Evolutionary conservation across 2,329 filamentous ascomycete species (phyloP), one percentile per base, ranked within the genome.

Genomic region (Claviceps sp.): DNA sequence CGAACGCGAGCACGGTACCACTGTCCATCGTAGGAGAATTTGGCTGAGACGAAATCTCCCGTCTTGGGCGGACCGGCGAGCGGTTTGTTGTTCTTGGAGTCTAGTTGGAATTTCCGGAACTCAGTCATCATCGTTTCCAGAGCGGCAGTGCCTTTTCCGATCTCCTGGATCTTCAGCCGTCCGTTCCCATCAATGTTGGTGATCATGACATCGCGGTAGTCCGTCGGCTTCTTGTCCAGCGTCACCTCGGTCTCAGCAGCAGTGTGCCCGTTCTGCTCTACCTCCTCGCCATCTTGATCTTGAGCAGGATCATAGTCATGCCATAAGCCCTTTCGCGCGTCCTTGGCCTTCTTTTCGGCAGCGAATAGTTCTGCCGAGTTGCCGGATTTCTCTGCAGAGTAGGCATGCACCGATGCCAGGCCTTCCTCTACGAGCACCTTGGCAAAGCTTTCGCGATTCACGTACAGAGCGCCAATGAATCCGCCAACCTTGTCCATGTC

Each of bases 401-500:
- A 97, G 52, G 85, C 82, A 66, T 97, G 91, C 16, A 98, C 91
- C 20, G 85, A 85, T 16, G 93, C 91, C 34, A 96, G 77, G 55
- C 93, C 93, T 69, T 98, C 93, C 68, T 97, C 93, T 1, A 98
- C 82, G 1, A 98, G 78, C 2, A 88, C 68, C 74, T 95, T 96
- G 62, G 90, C 88, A 64, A 98, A 95, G 72, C 87, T 97, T 70
- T 97, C 91, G 50, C 90, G 86, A 74, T 89, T 91, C 66, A 98
- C 80, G 67, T 89, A 96, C 23, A 98, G 76, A 14, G 88, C 87
- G 51, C 93, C 93, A 59, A 98, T 97, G 74, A 98, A 98, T 39
- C 93, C 93, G 61, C 93, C 93, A 26, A 93, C 84, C 75, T 96
- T 97, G 76, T 98, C 93, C 59, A 88, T 86, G 61, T 90, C 89